Conservation (phyloP, 495 filamentous ascomycete genomes). For the Chaetomium tenue region DNA sequence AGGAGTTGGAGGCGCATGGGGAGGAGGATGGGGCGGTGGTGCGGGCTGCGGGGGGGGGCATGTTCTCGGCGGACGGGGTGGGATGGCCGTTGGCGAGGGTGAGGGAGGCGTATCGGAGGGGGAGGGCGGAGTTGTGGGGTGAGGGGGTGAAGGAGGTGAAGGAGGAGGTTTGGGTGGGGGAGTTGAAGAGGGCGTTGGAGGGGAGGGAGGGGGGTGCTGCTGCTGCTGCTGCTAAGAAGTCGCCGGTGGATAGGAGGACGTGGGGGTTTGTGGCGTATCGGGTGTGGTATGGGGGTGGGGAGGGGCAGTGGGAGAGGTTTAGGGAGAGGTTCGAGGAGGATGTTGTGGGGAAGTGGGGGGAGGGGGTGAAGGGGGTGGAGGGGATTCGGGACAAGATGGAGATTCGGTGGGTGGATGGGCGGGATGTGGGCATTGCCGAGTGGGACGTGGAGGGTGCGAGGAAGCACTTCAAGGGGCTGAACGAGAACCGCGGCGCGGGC, state of each 20-base stretch:
- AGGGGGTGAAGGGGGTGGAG: constrained; percentile 8
- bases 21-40: too few relatives aligned
- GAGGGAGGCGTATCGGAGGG: constrained; percentile 8
- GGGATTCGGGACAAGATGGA: constrained; percentile 8
- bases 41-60: too few relatives aligned
- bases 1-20: neutral
- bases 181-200: constrained; percentile 10
- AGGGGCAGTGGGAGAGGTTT: constrained; percentile 21
- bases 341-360: constrained; percentile 15
- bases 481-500: neutral
- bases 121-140: constrained; percentile 21
- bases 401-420: constrained; percentile 27
- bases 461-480: constrained; percentile 12
- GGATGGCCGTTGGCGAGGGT: neutral
- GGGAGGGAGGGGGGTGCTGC: neutral
- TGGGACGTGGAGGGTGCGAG: constrained; percentile 22
- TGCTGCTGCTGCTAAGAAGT: too few relatives aligned
- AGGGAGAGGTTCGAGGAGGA: constrained; percentile 13
- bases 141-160: neutral
- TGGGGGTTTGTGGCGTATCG: constrained; percentile 27
- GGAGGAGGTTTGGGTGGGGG: constrained; percentile 20
- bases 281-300: constrained; percentile 18
- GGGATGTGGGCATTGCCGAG: constrained; percentile 21
- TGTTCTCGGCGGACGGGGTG: too few relatives aligned
- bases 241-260: constrained; percentile 3